A percentile compares a stretch with the other conserved stretches of the same genome.
Evolutionary conservation across 2,329 filamentous ascomycete species (phyloP).

Genomic region (Aspergillus transmontanensis): DNA sequence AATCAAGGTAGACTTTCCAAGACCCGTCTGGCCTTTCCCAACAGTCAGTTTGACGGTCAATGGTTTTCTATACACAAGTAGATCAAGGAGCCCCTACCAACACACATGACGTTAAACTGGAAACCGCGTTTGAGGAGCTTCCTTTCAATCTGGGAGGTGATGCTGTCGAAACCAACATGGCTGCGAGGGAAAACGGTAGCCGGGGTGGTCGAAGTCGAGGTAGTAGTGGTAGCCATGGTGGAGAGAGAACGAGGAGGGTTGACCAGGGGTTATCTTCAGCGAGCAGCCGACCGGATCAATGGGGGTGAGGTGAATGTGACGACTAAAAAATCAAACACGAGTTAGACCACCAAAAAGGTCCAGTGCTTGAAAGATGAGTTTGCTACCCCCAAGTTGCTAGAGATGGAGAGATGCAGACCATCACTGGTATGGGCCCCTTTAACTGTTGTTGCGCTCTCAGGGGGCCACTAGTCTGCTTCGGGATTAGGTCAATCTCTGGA

Average conservation of each 20-base stretch:
- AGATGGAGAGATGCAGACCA: slow-evolving; percentile 19
- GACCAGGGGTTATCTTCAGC: slow-evolving; percentile 6
- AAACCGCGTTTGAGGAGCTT: slow-evolving; percentile 99
- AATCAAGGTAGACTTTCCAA: slow-evolving; percentile 98
- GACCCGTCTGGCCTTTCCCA: slow-evolving; percentile 83
- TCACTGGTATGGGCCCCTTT: slow-evolving; percentile 23
- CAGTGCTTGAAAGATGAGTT: slow-evolving; percentile 15
- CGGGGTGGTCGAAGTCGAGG: slow-evolving; percentile 48
- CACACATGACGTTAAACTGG: slow-evolving; percentile 99
- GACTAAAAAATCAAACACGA: slow-evolving; percentile 18
- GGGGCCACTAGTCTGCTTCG: slow-evolving; percentile 35
- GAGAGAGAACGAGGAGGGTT: slow-evolving; percentile 35
- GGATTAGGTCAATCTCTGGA: slow-evolving; percentile 35
- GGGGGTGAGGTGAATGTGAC: slow-evolving; percentile 25
- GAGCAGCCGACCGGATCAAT: slow-evolving; percentile 2
- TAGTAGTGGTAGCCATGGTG: slow-evolving; percentile 68
- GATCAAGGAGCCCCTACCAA: slow-evolving; percentile 68
- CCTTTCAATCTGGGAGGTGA: slow-evolving; percentile 98
- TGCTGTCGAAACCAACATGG: slow-evolving; percentile 99
- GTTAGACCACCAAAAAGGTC: slow-evolving; percentile 9
- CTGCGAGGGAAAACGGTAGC: slow-evolving; percentile 78
- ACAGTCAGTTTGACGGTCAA: slow-evolving; percentile 4
- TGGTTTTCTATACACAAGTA: neutral
- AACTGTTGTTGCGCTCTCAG: slow-evolving; percentile 40
- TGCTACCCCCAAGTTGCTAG: slow-evolving; percentile 17